Evolutionary conservation across 805 yeast species (phyloP).

Genomic region (Wickerhamiella galacta): DNA sequence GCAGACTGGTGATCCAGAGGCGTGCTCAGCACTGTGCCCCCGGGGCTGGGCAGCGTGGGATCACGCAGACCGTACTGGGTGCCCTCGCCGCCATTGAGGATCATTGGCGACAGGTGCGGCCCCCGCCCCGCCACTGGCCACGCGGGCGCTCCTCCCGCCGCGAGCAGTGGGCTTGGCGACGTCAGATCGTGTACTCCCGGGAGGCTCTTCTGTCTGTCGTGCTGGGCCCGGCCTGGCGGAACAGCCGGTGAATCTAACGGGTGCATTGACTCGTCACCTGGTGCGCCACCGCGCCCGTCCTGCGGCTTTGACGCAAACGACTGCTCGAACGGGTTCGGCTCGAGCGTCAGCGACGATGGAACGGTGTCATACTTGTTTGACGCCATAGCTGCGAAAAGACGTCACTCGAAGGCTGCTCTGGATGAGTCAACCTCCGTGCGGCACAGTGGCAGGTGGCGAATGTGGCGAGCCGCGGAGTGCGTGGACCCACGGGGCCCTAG

Average conservation of each 20-base stretch:
- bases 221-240: neutral
- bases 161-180: conserved; percentile 15
- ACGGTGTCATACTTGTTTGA: conserved; percentile 3
- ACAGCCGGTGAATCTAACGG: no score
- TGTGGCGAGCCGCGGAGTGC: no score
- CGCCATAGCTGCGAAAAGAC: neutral
- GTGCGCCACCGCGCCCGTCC: no score
- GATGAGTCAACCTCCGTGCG: no score
- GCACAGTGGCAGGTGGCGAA: no score
- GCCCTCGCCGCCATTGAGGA: conserved; percentile 17
- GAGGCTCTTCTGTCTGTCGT: conserved; percentile 6
- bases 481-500: no score
- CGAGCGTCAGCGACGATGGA: conserved; percentile 44
- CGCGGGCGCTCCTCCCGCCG: conserved; percentile 7
- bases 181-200: conserved; percentile 17
- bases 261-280: no score
- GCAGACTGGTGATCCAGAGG: neutral
- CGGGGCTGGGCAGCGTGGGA: conserved; percentile 4
- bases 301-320: conserved; percentile 57
- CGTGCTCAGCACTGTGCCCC: neutral
- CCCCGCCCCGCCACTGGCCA: conserved; percentile 17
- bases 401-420: neutral
- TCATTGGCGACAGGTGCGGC: conserved; percentile 25
- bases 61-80: conserved; percentile 1
- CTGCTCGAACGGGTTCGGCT: conserved; percentile 90